Evolutionary conservation across 1,284 basidiomycete genomes (phyloP).

Genomic region (Amylostereum areolatum): DNA sequence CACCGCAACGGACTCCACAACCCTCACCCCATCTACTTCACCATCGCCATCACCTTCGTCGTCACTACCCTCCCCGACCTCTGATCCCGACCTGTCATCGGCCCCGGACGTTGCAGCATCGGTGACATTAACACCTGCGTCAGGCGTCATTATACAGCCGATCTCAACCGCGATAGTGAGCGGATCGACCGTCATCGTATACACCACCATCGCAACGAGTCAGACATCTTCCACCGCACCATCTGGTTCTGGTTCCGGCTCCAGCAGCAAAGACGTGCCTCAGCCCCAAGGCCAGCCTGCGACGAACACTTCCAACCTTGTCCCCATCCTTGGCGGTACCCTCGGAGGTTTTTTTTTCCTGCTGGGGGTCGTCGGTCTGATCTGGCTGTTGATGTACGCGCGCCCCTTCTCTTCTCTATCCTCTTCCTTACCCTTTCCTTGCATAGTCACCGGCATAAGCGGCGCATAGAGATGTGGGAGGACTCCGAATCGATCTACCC

Average conservation of each 20-base stretch:
- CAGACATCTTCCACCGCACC: not conserved
- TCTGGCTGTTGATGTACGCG: conserved; percentile 16
- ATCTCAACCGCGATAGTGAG: conserved; percentile 6
- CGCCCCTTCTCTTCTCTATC: too few relatives aligned
- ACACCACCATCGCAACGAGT: conserved; percentile 5
- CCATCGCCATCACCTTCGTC: not conserved
- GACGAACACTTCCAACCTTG: conserved; percentile 7
- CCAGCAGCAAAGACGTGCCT: not conserved
- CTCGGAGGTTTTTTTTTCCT: conserved; percentile 15
- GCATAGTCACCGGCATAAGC: too few relatives aligned
- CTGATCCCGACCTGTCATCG: not conserved
- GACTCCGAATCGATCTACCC: too few relatives aligned
- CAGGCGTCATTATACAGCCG: conserved; percentile 4
- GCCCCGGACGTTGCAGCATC: not conserved
- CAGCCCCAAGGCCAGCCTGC: not conserved
- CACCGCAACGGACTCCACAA: not conserved
- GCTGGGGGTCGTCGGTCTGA: conserved; percentile 8
- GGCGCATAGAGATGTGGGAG: too few relatives aligned
- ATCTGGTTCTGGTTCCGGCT: not conserved
- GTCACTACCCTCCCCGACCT: not conserved
- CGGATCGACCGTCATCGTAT: conserved; percentile 2
- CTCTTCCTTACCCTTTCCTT: not conserved
- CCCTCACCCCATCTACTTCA: not conserved
- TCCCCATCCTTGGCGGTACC: conserved; percentile 14
- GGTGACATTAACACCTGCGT: conserved; percentile 7